Conservation (phyloP, 257 asterid species). For the Cynanchum wilfordii region DNA sequence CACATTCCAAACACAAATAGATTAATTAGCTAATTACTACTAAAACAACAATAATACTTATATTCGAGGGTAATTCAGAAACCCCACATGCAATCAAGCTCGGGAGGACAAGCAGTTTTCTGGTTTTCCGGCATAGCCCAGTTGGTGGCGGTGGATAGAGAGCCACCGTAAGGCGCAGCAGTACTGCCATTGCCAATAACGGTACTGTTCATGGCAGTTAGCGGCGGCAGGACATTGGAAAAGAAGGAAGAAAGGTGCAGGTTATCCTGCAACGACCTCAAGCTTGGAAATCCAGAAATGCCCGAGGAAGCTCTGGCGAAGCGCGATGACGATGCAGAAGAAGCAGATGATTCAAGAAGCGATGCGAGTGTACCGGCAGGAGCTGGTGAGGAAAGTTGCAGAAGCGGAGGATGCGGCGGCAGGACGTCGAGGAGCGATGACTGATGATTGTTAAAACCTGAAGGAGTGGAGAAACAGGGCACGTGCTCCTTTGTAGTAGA, state of each 20-base stretch:
- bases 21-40: neutral
- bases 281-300: constrained; percentile 42
- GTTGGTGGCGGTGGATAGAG: constrained; percentile 13
- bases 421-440: constrained; percentile 38
- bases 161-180: constrained; percentile 11
- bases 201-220: constrained; percentile 14
- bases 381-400: constrained; percentile 10
- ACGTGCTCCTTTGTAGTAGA: constrained; percentile 73
- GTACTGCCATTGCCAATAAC: constrained; percentile 14
- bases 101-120: constrained; percentile 41
- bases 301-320: constrained; percentile 23
- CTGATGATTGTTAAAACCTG: constrained; percentile 32
- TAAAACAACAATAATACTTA: neutral
- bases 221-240: constrained; percentile 30
- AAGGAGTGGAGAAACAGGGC: constrained; percentile 98
- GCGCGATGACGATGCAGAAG: constrained; percentile 20
- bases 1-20: neutral
- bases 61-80: constrained; percentile 18
- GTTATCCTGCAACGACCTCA: constrained; percentile 61
- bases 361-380: constrained; percentile 16
- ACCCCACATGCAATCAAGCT: constrained; percentile 85
- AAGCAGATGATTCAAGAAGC: constrained; percentile 17
- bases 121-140: constrained; percentile 46
- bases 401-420: constrained; percentile 16
- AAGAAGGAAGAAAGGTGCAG: constrained; percentile 53